phyloP scores from a whole-genome alignment of 2,329 filamentous ascomycete genomes.

The Ramularia endophylla region DNA sequence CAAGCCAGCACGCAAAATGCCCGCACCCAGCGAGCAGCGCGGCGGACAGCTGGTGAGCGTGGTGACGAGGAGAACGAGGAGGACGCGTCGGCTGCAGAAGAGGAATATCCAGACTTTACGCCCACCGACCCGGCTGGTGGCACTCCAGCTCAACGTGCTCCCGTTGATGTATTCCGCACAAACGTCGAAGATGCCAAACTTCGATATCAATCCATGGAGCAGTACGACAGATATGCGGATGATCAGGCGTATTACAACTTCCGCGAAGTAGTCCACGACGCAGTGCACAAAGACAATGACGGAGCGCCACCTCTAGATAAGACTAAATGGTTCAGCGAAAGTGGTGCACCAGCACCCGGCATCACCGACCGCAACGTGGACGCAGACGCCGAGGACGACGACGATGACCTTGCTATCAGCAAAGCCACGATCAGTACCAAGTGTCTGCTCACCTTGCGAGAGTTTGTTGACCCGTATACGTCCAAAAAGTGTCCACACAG shows the following conservation, averaged over 20 bases:
- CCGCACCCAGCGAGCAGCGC: conserved; percentile 23
- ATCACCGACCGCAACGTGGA: conserved; percentile 30
- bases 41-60: conserved; percentile 18
- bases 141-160: conserved; percentile 31
- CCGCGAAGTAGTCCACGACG: conserved; percentile 56
- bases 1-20: conserved; percentile 32
- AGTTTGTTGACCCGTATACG: conserved; percentile 61
- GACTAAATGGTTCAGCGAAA: conserved; percentile 51
- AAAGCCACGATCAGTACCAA: conserved; percentile 59
- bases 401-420: conserved; percentile 64
- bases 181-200: conserved; percentile 38
- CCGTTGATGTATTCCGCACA: conserved; percentile 33
- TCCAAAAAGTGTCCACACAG: conserved; percentile 64
- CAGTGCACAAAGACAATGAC: conserved; percentile 48
- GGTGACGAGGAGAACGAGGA: conserved; percentile 23
- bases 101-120: conserved; percentile 35
- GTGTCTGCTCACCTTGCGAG: conserved; percentile 62
- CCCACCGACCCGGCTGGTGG: conserved; percentile 35
- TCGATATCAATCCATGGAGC: conserved; percentile 36
- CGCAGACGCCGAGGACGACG: conserved; percentile 45
- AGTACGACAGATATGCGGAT: conserved; percentile 46
- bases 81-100: conserved; percentile 33
- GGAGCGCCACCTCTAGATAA: conserved; percentile 49
- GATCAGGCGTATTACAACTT: conserved; percentile 58
- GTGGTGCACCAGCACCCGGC: conserved; percentile 41